Conservation (phyloP, 768 basidiomycete species). For the Podaxis carcinomalis region DNA sequence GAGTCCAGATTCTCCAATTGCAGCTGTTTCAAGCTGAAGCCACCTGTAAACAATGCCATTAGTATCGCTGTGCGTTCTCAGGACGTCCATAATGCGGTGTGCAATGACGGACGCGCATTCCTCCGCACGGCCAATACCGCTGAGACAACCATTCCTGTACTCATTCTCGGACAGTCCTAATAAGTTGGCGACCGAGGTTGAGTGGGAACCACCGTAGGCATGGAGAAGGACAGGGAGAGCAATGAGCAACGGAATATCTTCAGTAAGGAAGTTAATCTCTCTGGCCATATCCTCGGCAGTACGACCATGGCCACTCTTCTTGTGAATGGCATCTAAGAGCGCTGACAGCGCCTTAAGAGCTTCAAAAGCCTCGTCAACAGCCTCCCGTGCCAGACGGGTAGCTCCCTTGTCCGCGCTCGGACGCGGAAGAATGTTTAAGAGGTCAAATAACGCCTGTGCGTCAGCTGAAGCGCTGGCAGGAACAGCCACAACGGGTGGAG, state of each 20-base stretch:
- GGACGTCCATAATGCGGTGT: conserved; percentile 48
- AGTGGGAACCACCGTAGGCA: conserved; percentile 30
- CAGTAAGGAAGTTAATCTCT: conserved; percentile 50
- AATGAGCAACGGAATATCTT: conserved; percentile 69
- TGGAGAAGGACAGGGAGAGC: conserved; percentile 66
- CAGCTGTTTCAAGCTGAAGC: conserved; percentile 39
- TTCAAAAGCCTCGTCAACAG: conserved; percentile 74
- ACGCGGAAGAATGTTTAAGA: conserved; percentile 57
- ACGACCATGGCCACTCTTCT: conserved; percentile 15
- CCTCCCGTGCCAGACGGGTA: conserved; percentile 65
- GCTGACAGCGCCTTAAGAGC: conserved; percentile 53
- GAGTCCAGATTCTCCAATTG: not conserved
- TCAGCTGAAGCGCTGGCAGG: conserved; percentile 50
- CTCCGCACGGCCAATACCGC: conserved; percentile 76
- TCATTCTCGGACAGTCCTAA: conserved; percentile 56
- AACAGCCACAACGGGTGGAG: conserved; percentile 38
- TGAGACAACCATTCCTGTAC: conserved; percentile 65
- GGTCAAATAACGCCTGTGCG: conserved; percentile 55
- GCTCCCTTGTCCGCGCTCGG: conserved; percentile 46
- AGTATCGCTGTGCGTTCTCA: conserved; percentile 28
- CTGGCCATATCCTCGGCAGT: conserved; percentile 26
- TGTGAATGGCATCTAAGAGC: conserved; percentile 48
- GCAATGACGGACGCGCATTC: conserved; percentile 62
- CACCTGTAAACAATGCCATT: conserved; percentile 40
- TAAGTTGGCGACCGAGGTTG: conserved; percentile 45